Evolutionary conservation across 495 filamentous ascomycete genomes (phyloP), one percentile per base, ranked within the genome.

Genomic region (Penicillium cataractarum): DNA sequence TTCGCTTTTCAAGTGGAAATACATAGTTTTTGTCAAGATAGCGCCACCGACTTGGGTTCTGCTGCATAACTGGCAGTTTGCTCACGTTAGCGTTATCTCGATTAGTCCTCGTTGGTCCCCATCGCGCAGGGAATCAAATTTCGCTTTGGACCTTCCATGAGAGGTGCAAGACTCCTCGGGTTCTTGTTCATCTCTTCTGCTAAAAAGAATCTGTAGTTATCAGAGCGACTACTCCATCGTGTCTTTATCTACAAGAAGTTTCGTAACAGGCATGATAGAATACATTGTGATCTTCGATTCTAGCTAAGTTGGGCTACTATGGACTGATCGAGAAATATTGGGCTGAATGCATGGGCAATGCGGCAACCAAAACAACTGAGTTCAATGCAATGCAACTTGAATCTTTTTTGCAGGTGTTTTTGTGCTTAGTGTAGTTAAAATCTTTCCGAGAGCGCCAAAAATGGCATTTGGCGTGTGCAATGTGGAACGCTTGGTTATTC

Each of bases 211-310:
- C 5, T 39, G 13, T 5, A 15, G 13, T 39, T 39, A 39, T 4
- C 12, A 12, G 15, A 17, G 35, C 13, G 8, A 12, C 6, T 8
- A 19, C 40, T 3, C 7, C 2, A 19, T n/a, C n/a, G 19, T 21
- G 19, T 9, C 6, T 7, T 44, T 3, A 9, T 46, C 42, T 46
- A 46, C 42, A 10, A 22, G 19, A 22, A 24, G 12, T 12, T 8
- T 9, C 5, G 4, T 44, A 46, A 46, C n/a, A 9, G 42, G 24
- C 2, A 24, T 24, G 46, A 48, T 57, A 42, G 55, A 63, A 63
- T 64, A 55, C 53, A 69, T 61, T 66, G 65, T 52, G 63, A 65
- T 62, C 58, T 61, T 55, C n/a, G 49, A 49, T 32, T 60, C 54
- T 60, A 57, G 32, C 21, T 44, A 22, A 42, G 29, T 15, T 55